Conservation (phyloP, 345 rosid species). For the Punica granatum region DNA sequence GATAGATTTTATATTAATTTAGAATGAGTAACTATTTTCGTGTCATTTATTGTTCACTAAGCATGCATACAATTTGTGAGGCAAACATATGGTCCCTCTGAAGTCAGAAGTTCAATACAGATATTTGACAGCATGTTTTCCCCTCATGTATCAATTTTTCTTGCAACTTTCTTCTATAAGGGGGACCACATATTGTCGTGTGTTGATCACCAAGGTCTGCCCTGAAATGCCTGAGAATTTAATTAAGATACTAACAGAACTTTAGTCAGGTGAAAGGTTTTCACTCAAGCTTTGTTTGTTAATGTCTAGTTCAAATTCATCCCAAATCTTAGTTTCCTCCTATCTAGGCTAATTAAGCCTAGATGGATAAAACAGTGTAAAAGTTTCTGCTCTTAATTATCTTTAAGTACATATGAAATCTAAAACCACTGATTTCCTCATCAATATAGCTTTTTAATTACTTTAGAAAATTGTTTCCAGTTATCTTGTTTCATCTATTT, state of each 20-base stretch:
- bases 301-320: neutral
- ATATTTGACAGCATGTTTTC: neutral
- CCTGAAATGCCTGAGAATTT: neutral
- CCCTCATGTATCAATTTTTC: neutral
- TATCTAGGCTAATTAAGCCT: neutral
- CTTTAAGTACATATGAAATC: neutral
- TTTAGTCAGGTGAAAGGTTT: neutral
- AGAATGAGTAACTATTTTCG: neutral
- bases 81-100: neutral
- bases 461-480: neutral
- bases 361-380: neutral
- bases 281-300: neutral
- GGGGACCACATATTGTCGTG: neutral
- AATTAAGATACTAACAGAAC: no score
- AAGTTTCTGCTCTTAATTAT: neutral
- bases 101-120: neutral
- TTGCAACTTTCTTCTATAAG: no score
- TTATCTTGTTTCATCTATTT: neutral
- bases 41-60: neutral
- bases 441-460: neutral
- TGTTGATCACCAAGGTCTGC: neutral
- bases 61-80: neutral
- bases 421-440: neutral
- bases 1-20: neutral
- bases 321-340: neutral